A percentile compares a stretch with the other conserved stretches of the same genome.
phyloP scores from a whole-genome alignment of 768 basidiomycete species.

The Punctularia strigosozonata region DNA sequence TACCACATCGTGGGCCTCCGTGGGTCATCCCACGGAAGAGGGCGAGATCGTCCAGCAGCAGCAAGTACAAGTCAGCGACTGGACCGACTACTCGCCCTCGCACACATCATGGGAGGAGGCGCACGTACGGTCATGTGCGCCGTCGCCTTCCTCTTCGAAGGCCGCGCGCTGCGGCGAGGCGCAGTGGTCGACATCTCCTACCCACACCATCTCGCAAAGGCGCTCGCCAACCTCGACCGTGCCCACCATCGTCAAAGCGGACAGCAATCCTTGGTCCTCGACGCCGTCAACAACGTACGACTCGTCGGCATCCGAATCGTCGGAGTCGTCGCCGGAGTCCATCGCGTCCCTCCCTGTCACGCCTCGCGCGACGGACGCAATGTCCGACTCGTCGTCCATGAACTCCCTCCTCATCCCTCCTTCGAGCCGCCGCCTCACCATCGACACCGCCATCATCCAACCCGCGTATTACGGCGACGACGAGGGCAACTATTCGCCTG shows the following conservation, averaged over 20 bases:
- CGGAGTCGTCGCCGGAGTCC: slow-evolving; percentile 17
- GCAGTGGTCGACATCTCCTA: no score
- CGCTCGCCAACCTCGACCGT: no score
- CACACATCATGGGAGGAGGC: background rate
- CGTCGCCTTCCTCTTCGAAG: background rate
- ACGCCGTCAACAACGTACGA: slow-evolving; percentile 45
- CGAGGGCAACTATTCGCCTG: slow-evolving; percentile 30
- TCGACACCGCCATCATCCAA: slow-evolving; percentile 40
- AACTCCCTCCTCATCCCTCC: slow-evolving; percentile 13
- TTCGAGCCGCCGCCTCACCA: slow-evolving; percentile 34
- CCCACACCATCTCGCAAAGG: no score
- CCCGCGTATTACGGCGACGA: slow-evolving; percentile 35
- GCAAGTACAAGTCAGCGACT: background rate
- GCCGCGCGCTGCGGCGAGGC: no score
- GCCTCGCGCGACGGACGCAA: slow-evolving; percentile 37
- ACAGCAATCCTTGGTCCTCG: no score
- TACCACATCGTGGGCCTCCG: no score
- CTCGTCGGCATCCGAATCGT: slow-evolving; percentile 28
- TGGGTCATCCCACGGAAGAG: no score
- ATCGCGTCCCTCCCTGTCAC: slow-evolving; percentile 42
- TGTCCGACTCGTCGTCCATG: slow-evolving; percentile 13
- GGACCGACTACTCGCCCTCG: background rate
- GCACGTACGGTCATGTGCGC: background rate
- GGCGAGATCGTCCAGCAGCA: no score
- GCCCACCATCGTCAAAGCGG: no score